Conservation (phyloP, 805 yeast species). For the Deakozyma indianensis region DNA sequence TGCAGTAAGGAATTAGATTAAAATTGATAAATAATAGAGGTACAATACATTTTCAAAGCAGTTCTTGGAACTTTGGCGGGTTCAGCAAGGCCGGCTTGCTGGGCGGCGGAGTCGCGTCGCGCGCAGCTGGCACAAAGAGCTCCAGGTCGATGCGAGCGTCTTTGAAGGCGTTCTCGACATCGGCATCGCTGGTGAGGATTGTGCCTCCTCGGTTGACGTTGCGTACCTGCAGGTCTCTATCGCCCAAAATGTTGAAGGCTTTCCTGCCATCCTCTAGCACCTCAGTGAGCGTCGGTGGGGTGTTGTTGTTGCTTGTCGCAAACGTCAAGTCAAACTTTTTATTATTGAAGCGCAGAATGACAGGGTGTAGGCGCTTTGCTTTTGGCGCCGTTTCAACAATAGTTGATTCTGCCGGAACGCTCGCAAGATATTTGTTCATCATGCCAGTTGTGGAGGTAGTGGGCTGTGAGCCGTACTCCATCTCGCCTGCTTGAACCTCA, state of each 20-base stretch:
- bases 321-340: conserved; percentile 44
- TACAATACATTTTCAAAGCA: no score
- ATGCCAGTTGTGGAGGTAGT: neutral
- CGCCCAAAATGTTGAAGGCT: conserved; percentile 45
- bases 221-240: conserved; percentile 23
- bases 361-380: conserved; percentile 10
- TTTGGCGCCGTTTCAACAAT: neutral
- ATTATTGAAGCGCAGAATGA: conserved; percentile 18
- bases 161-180: conserved; percentile 32
- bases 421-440: neutral
- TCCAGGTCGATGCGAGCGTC: conserved; percentile 28
- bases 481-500: neutral
- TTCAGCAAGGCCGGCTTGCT: neutral
- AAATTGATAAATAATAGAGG: no score
- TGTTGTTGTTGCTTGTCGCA: conserved; percentile 39
- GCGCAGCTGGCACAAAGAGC: conserved; percentile 17
- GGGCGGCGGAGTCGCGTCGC: neutral
- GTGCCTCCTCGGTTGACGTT: conserved; percentile 17
- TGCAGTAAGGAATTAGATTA: no score
- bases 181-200: conserved; percentile 30
- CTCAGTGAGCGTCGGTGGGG: conserved; percentile 72
- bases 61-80: neutral
- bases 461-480: neutral
- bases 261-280: conserved; percentile 61
- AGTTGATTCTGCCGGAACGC: neutral